Percentiles rank a stretch among this genome's conserved stretches.
Evolutionary conservation across 768 basidiomycete genomes (phyloP).

Genomic region (Pleurotus tuber-regium): DNA sequence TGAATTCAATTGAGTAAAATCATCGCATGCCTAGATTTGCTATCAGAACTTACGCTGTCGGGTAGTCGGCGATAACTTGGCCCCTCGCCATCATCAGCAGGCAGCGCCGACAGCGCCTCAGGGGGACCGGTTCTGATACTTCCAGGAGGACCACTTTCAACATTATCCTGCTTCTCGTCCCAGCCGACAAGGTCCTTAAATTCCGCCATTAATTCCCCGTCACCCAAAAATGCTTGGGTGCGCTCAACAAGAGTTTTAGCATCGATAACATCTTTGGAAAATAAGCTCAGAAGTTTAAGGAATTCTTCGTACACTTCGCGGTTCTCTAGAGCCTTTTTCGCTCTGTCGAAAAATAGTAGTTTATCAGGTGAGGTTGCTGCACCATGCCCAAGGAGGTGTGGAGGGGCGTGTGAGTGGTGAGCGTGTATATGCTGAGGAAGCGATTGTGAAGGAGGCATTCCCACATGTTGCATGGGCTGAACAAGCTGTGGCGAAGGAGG

Average conservation of each 20-base stretch:
- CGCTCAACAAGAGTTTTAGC: constrained; percentile 77
- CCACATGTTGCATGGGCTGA: constrained; percentile 16
- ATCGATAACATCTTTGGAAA: constrained; percentile 90
- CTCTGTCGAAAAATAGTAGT: constrained; percentile 91
- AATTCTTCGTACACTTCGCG: constrained; percentile 89
- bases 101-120: constrained; percentile 73
- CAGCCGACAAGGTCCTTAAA: constrained; percentile 87
- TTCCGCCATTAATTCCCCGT: constrained; percentile 73
- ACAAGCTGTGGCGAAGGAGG: constrained; percentile 38
- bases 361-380: constrained; percentile 59
- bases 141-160: constrained; percentile 72
- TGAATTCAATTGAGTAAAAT: constrained; percentile 12
- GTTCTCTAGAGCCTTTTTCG: constrained; percentile 75
- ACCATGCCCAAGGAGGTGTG: constrained; percentile 29
- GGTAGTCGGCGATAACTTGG: constrained; percentile 93
- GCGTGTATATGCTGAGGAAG: constrained; percentile 18
- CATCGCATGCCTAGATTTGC: background rate
- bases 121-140: constrained; percentile 75
- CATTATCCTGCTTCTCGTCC: constrained; percentile 60
- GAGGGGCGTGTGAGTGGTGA: constrained; percentile 21
- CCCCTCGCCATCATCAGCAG: constrained; percentile 82
- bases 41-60: constrained; percentile 67
- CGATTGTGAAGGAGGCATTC: constrained; percentile 18
- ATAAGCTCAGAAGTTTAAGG: constrained; percentile 87
- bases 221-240: constrained; percentile 78